These are phyloP conservation scores for Xylariales sp. DNA, from an alignment of 2,329 filamentous ascomycete genomes.

Conservation along the genomic window DNA sequence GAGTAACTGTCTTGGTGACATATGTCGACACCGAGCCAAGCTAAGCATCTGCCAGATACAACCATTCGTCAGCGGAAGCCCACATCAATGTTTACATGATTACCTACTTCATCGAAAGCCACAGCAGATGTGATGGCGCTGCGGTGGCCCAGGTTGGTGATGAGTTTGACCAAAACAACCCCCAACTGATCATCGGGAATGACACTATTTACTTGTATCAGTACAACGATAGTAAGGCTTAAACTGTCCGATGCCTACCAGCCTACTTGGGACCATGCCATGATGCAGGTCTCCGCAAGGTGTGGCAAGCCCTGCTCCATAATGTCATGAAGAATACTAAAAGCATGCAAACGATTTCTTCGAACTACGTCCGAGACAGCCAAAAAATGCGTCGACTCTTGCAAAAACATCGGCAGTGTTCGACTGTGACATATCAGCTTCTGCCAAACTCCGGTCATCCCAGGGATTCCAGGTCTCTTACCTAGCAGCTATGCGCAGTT, in stretches of 20 bases:
- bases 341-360: conserved; percentile 63
- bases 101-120: conserved; percentile 71
- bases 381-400: conserved; percentile 30
- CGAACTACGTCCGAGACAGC: conserved; percentile 39
- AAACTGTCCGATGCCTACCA: conserved; percentile 39
- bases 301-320: conserved; percentile 64
- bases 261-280: conserved; percentile 82
- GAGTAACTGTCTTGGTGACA: conserved; percentile 65
- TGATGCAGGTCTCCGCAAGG: conserved; percentile 76
- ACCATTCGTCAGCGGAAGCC: conserved; percentile 5
- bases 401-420: conserved; percentile 62
- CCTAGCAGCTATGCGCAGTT: conserved; percentile 78
- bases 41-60: conserved; percentile 48
- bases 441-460: no score
- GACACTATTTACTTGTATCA: conserved; percentile 40
- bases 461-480: conserved; percentile 32
- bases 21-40: conserved; percentile 60
- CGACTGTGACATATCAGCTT: conserved; percentile 47
- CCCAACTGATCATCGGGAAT: conserved; percentile 81
- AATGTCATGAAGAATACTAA: conserved; percentile 67
- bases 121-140: conserved; percentile 76
- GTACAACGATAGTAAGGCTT: not conserved
- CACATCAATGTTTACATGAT: not conserved
- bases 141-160: conserved; percentile 81
- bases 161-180: conserved; percentile 73